Evolutionary conservation across 768 basidiomycete genomes (phyloP), one percentile per base, ranked within the genome.

Genomic region (Tulasnella sp.): DNA sequence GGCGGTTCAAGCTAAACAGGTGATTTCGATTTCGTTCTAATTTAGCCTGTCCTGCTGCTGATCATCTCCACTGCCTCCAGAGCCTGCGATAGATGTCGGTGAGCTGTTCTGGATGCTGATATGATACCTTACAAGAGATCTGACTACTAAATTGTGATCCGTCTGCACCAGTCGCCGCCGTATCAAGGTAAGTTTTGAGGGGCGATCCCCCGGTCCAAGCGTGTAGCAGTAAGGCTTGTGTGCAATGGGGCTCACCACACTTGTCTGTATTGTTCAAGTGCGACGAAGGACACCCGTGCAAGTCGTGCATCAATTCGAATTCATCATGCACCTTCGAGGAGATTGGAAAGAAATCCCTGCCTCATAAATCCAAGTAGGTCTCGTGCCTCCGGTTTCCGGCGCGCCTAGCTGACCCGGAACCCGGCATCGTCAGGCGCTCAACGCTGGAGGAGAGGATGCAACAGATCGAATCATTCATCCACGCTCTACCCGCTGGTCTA

Each of bases 71-170:
- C 63, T 52, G 72, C 39, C 75, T 32, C 9, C 40, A 93, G 92
- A 79, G 91, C 92, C 73, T 94, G 92, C 83, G 92, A 94, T 85
- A 90, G 92, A 74, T 94, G 92, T 83, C 87, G 92, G 91, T 93
- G 82, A 84, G 90, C 75, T 36, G 65, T 42, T 76, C 75, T 39
- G 37, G 73, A 62, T 3, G 6, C 16, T 22, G 36, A 32, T 1
- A 47, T 44, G 17, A n/a, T 67, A 64, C 39, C 34, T 7, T 44
- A 32, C 14, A 29, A 52, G 71, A n/a, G 73, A 59, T 59, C 19
- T 67, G 16, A 35, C 17, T 19, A 29, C 42, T 14, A 65, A 47
- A 34, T 63, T 26, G 2, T 35, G 37, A 39, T 72, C 52, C 66
- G 7, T 34, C 63, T 75, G 16, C 26, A 11, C 6, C 75, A 93